Evolutionary conservation across 768 basidiomycete genomes (phyloP), one percentile per base, ranked within the genome.

Genomic region (Xerocomellus amylosporus): DNA sequence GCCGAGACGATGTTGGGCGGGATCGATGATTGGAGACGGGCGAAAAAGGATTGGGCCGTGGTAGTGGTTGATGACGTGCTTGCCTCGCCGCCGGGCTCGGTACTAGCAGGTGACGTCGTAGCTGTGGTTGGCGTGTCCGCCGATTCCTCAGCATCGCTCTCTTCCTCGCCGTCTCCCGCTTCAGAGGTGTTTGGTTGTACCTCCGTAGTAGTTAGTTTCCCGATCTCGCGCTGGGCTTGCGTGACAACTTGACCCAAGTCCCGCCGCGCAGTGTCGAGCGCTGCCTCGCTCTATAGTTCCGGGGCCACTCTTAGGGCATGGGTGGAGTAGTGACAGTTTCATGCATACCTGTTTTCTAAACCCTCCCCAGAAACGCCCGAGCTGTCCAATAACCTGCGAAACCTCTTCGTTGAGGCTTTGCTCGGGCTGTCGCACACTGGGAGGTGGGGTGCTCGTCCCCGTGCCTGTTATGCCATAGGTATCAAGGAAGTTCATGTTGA

Each of bases 311-410:
- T 54, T 31, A 49, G 48, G 6, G 9, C 19, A 42, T 19, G n/a
- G 41, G 26, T 19, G 15, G 15, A 43, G 37, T 9, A 30, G 46
- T 20, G 26, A 19, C 13, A 12, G 15, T 28, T 46, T 41, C n/a
- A 5, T 46, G 64, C 83, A 59, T 61, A 85, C 93, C 85, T 94
- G 93, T 69, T 88, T 90, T 76, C 85, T 83, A 65, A 95, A 88
- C 30, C 91, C 89, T 42, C 92, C 92, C 94, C 94, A 97, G 66
- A 93, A 86, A 48, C 87, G 78, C 28, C 86, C 85, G 13, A 96
- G 75, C 64, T 91, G 87, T n/a, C 90, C 90, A 39, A 95, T 83
- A 22, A 93, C 93, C 64, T 96, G 87, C 2, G 80, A 80, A 14
- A 97, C 90, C 70, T 97, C 93, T 64, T 95, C 88, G 64, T 95